These are phyloP conservation scores for Conticribra guillardii DNA, from an alignment of 108 stramenopile species.

Conservation along the genomic window DNA sequence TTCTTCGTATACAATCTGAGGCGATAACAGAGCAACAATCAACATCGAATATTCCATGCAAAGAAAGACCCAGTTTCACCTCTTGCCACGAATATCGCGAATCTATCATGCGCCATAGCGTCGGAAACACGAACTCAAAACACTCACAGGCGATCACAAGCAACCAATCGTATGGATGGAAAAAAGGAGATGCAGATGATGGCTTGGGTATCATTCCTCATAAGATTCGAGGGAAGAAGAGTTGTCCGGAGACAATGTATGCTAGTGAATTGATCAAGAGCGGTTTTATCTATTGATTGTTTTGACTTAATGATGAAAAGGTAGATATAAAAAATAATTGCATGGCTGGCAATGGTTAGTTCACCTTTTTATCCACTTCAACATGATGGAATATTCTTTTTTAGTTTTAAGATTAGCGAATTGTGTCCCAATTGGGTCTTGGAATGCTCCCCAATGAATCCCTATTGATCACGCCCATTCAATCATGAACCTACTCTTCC, in stretches of 20 bases:
- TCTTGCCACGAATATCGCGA: conserved; percentile 9
- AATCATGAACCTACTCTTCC: neutral
- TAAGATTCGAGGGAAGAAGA: conserved; percentile 17
- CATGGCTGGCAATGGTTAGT: too few species aligned
- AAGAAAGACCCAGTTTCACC: conserved; percentile 9
- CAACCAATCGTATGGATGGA: conserved; percentile 1
- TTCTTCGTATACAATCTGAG: neutral
- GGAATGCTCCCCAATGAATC: too few species aligned
- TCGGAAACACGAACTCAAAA: neutral
- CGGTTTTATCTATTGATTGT: conserved; percentile 4
- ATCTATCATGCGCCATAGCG: neutral
- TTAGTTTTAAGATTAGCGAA: too few species aligned
- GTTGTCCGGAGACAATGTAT: conserved; percentile 13
- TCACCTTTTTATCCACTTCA: too few species aligned
- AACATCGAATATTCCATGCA: neutral
- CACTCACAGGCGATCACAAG: neutral
- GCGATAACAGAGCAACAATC: neutral
- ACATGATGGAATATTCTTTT: too few species aligned
- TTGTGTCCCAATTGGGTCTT: too few species aligned
- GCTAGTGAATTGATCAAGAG: conserved; percentile 12
- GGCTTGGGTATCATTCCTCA: neutral
- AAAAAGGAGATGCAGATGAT: neutral
- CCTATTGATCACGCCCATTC: too few species aligned
- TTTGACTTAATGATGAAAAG: too few species aligned
- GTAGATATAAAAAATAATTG: too few species aligned